A percentile compares a stretch with the other conserved stretches of the same genome.
Conservation (phyloP, 2,329 filamentous ascomycete species). For the Colletotrichum liriopes region DNA sequence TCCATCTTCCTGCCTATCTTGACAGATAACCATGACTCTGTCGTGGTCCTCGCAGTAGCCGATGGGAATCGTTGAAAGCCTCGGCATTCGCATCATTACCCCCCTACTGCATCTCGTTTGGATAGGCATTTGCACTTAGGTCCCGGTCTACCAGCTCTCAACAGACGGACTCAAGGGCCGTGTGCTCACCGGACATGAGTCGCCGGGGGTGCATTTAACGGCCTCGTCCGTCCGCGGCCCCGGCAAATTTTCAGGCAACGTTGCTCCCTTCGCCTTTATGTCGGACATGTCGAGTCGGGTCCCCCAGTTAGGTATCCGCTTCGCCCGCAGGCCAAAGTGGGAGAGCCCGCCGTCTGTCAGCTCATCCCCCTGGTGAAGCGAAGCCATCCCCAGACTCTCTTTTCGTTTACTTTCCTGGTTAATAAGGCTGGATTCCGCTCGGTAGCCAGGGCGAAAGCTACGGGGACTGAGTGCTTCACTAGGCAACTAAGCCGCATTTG, state of each 20-base stretch:
- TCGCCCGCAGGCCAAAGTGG: constrained; percentile 13
- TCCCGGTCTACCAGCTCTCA: background rate
- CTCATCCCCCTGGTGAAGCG: background rate
- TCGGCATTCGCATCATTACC: background rate
- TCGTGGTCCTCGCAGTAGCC: constrained; percentile 17
- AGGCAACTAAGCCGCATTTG: background rate
- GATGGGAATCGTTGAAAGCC: constrained; percentile 7
- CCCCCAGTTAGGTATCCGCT: constrained; percentile 19
- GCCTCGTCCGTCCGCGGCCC: background rate
- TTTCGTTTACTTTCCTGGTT: background rate
- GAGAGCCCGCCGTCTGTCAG: background rate
- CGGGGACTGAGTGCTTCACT: background rate
- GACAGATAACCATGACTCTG: too few relatives aligned
- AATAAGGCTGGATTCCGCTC: background rate
- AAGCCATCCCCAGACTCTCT: constrained; percentile 13
- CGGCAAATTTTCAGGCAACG: constrained; percentile 19
- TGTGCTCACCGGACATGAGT: constrained; percentile 12
- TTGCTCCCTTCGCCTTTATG: constrained; percentile 13
- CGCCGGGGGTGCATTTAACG: constrained; percentile 12
- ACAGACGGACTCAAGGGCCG: background rate
- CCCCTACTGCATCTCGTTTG: background rate
- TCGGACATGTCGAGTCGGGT: background rate
- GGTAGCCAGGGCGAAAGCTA: background rate
- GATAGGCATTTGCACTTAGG: background rate
- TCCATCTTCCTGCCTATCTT: too few relatives aligned